Base-by-base conservation (phyloP, 1,284 basidiomycete species). In the Austroboletus novae-zelandiae region DNA sequence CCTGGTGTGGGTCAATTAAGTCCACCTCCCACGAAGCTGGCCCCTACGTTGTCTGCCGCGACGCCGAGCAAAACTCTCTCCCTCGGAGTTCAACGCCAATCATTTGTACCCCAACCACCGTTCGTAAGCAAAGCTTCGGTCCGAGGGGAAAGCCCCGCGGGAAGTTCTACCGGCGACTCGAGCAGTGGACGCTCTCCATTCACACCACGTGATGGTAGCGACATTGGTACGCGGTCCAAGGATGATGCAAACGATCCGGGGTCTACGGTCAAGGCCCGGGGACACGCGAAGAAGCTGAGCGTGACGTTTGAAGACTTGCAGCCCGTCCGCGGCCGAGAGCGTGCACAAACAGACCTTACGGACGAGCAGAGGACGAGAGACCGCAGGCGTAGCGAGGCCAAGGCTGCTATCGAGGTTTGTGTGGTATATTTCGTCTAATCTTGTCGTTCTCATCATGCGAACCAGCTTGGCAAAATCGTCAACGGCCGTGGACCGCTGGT, bases 121-220 rank as follows among this genome's bases (percentile, higher is more conserved):
- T 86, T 86, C 60, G 78, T 75, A 17, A 59, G 58, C 34, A 62
- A 48, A 10, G 61, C 62, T 32, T 54, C 61, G 18, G 13, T 66
- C 17, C 67, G 71, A 18, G 74, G 80, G 9, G 77, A 84, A 53
- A 88, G 85, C 59, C 88, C 87, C 15, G 83, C 84, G 3, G 68
- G 66, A 11, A 89, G 86, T 61, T 90, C 87, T 17, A 88, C 84
- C 9, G 87, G 88, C 9, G 87, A 85, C 59, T 89, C 86, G 51
- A 89, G 86, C 55, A 86, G 82, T 57, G 83, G 84, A 14, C 72
- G 80, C 14, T 76, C 77, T 20, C 88, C 89, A 13, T 71, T 84
- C 43, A 91, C 88, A 5, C 88, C 88, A 10, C 71, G 77, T 31
- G 88, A 89, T 61, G 87, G 86, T 11, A 87, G 85, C 56, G 88